Evolutionary conservation across 805 yeast species (phyloP), one percentile per base, ranked within the genome.

Genomic region (Diddensiella caesifluorescens): DNA sequence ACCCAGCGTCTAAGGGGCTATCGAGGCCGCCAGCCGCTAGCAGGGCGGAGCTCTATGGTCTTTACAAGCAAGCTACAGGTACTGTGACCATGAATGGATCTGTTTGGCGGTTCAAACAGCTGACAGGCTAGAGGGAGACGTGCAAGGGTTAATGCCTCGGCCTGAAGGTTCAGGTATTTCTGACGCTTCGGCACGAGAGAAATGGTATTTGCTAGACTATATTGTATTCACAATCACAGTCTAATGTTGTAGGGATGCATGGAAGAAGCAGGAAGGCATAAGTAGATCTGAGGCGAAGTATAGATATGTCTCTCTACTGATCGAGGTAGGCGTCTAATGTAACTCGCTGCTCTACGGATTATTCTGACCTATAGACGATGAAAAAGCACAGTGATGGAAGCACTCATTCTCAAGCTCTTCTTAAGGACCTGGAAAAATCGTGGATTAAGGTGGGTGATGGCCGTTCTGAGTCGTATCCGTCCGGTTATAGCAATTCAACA

Each of bases 41-140:
- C 46, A 61, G 95, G 25, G 77, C 81, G 44, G 71, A 70, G 49
- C 68, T 86, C 3, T 86, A 86, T 59, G 95, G 95, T 0, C 69
- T 86, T 38, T 86, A 85, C 63, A 87, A 86, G 54, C 95, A 86
- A 57, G 89, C 95, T 1, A 86, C 94, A 1, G 68, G 61, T 57
- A 48, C 10, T 54, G n/a, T 20, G 12, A 34, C 6, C 5, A 6
- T 33, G 18, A 9, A 9, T 5, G 4, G 35, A n/a, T n/a, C 10
- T 5, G 18, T 35, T 15, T 22, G 30, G 12, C 16, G 7, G 7
- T 18, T 15, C 33, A 29, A 13, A n/a, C n/a, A 29, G 16, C 33
- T 39, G n/a, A 16, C 16, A 35, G 13, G 9, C 10, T 35, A 4
- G 90, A 84, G 61, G 95, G 95, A 5, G 78, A 86, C 58, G 87